Base-by-base conservation (phyloP, 164 flowering plant genomes). In the Amborella trichopoda region DNA sequence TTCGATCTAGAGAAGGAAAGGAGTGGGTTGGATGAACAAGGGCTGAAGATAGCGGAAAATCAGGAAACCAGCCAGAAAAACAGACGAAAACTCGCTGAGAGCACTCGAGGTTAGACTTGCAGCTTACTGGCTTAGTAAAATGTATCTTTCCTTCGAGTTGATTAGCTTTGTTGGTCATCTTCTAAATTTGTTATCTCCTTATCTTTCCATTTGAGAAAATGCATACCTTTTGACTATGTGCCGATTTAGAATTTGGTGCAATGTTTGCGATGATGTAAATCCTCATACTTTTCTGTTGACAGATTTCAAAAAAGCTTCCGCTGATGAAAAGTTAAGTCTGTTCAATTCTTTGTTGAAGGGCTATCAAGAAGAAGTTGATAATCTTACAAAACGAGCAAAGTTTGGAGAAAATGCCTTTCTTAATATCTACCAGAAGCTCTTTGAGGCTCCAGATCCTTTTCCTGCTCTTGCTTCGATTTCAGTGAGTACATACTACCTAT, bases 391-490 rank as follows among this genome's bases (percentile, higher is more conserved):
- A 67, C 74, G 95, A 64, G 99, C 96, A 21, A 93, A 93, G 52
- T 93, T 80, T 76, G 96, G 95, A 52, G 99, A 93, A 59, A 93
- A 93, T 83, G 95, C 96, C 41, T 93, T 93, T 54, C 96, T 88
- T 49, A 93, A 80, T 52, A 84, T 88, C 54, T 93, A 93, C 58
- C 99, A 93, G 59, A 93, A 93, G 60, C 81, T 93, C 43, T 93
- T 84, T 63, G 99, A 88, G 70, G 99, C 99, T 53, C 96, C 94
- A 38, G 99, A 93, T 72, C 99, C 99, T 48, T 93, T 80, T 66
- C 99, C 94, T 5, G 80, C 85, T 62, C 81, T 93, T 68, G 78
- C 84, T 63, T 88, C 95, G 28, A 70, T 80, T 59, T 64, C 83
- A 55, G 99, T 93, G 71, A 74, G 90, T 77, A 26, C 34, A 17